These are phyloP conservation scores for Phytophthora quininea DNA, from an alignment of 352 stramenopile species.

Conservation along the genomic window DNA sequence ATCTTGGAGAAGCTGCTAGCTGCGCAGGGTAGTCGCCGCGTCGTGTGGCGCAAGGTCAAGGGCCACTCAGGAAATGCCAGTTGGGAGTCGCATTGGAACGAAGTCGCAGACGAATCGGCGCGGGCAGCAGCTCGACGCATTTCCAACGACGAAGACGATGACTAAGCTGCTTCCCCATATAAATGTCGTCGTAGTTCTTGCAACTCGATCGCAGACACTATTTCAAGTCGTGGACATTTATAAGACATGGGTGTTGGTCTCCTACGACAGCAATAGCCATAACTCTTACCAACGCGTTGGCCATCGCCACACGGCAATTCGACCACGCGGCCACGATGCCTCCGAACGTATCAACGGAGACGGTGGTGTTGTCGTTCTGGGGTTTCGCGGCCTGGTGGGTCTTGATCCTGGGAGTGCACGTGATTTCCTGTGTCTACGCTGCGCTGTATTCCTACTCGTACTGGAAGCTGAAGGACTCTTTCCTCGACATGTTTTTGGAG, in stretches of 20 bases:
- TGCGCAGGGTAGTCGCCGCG: constrained; percentile 8
- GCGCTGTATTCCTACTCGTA: background rate
- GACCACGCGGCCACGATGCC: background rate
- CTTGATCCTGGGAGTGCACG: background rate
- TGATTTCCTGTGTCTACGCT: background rate
- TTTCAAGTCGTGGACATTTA: no score
- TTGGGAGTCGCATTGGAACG: constrained; percentile 22
- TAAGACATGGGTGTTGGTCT: no score
- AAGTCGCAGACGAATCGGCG: constrained; percentile 14
- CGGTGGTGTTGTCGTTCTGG: background rate
- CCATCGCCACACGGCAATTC: no score
- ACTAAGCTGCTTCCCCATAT: no score
- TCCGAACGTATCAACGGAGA: background rate
- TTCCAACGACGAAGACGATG: background rate
- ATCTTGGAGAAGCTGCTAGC: constrained; percentile 18
- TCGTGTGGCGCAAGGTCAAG: constrained; percentile 22
- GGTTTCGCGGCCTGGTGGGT: background rate
- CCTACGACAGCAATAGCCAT: no score
- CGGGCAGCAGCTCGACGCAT: background rate
- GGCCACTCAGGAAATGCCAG: constrained; percentile 5
- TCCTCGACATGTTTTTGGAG: constrained; percentile 5
- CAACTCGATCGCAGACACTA: no score
- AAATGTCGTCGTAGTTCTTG: no score
- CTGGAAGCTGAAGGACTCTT: constrained; percentile 2
- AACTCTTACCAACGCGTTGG: no score